phyloP scores from a whole-genome alignment of 2,329 filamentous ascomycete genomes.

The Mycosphaerelloides madeirae region DNA sequence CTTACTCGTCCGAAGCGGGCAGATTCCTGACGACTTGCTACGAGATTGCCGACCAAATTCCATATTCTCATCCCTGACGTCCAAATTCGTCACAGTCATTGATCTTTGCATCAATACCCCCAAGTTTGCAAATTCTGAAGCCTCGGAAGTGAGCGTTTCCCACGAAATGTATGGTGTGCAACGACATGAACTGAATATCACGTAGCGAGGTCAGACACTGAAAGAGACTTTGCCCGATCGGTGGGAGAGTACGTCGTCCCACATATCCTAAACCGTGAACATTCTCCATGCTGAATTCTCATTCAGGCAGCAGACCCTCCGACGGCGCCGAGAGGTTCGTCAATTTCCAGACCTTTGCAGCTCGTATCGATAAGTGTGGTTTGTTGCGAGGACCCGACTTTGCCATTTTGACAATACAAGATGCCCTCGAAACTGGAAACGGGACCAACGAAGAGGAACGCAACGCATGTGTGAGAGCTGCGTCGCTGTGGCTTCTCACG shows the following conservation, averaged over 20 bases:
- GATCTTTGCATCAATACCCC: neutral
- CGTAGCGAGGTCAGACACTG: neutral
- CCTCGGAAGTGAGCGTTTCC: neutral
- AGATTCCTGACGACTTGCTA: constrained; percentile 4
- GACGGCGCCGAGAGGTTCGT: neutral
- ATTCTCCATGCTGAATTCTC: neutral
- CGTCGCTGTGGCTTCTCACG: constrained; percentile 1
- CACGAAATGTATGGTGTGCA: neutral
- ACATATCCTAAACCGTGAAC: neutral
- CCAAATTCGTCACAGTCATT: constrained; percentile 1
- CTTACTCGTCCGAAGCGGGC: neutral
- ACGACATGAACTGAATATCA: neutral
- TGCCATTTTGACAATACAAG: neutral
- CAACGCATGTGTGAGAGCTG: constrained; percentile 1
- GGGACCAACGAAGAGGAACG: neutral
- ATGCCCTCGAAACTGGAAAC: neutral
- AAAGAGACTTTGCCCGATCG: constrained; percentile 1
- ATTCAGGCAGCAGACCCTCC: neutral
- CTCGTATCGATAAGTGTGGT: neutral
- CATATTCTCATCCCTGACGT: constrained; percentile 2
- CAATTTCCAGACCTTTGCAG: constrained; percentile 4
- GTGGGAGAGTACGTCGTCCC: constrained; percentile 1
- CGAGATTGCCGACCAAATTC: constrained; percentile 5
- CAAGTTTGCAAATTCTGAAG: neutral
- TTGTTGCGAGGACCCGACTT: neutral